These are phyloP conservation scores for Pisolithus sp. DNA, from an alignment of 768 basidiomycete species.

Conservation along the genomic window DNA sequence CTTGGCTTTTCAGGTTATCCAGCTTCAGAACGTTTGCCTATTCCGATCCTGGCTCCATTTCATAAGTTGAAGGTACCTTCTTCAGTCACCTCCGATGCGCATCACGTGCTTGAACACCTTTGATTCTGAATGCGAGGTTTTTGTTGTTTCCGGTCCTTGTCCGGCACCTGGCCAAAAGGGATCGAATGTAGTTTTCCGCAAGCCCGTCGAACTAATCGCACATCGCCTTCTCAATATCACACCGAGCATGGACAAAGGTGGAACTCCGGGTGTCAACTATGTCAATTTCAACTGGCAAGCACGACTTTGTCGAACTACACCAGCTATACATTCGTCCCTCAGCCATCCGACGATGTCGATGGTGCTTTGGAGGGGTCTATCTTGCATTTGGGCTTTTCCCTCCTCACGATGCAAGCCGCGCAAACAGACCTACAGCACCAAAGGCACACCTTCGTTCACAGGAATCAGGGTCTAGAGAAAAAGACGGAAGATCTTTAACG, in stretches of 20 bases:
- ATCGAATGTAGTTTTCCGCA: constrained; percentile 47
- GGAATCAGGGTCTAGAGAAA: constrained; percentile 22
- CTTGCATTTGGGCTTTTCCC: constrained; percentile 43
- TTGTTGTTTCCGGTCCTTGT: constrained; percentile 58
- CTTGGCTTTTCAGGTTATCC: too few relatives aligned
- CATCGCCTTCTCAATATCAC: constrained; percentile 39
- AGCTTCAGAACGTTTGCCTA: too few relatives aligned
- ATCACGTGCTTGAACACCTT: constrained; percentile 39
- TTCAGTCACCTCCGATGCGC: constrained; percentile 49
- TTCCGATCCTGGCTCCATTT: too few relatives aligned
- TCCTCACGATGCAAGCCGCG: constrained; percentile 37
- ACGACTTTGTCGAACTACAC: constrained; percentile 47
- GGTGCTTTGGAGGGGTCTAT: constrained; percentile 26
- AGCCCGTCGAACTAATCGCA: constrained; percentile 36
- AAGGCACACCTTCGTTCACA: constrained; percentile 17
- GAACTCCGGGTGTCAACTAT: constrained; percentile 27
- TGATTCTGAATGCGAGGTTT: constrained; percentile 28
- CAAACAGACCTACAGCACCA: constrained; percentile 32
- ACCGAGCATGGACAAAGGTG: constrained; percentile 31
- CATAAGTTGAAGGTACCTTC: not conserved
- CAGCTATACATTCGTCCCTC: constrained; percentile 45
- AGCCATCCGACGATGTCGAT: constrained; percentile 12
- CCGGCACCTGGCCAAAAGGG: constrained; percentile 42
- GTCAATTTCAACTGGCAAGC: constrained; percentile 46
- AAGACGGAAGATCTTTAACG: constrained; percentile 12